A percentile compares a stretch with the other conserved stretches of the same genome.
phyloP scores from a whole-genome alignment of 164 flowering plant species.

The Echeveria elegans region DNA sequence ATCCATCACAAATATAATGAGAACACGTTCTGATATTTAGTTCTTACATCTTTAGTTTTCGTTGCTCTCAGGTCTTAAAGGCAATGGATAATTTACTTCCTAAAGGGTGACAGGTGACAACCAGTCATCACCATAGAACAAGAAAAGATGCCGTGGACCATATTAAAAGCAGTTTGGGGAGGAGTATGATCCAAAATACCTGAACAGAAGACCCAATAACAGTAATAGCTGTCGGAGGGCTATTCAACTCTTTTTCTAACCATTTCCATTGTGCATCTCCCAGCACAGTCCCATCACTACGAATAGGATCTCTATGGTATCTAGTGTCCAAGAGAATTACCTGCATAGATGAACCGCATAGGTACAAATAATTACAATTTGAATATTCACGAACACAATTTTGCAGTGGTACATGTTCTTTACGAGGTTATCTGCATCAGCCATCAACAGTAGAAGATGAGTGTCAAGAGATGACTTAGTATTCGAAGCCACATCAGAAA shows the following conservation, averaged over 20 bases:
- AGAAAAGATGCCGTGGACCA: neutral
- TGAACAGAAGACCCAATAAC: conserved; percentile 70
- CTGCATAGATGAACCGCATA: conserved; percentile 23
- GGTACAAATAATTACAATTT: neutral
- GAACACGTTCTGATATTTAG: neutral
- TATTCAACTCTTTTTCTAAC: conserved; percentile 57
- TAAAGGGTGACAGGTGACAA: no score
- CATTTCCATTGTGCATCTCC: conserved; percentile 63
- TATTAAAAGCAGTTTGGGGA: neutral
- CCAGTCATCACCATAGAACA: neutral
- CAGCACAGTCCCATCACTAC: conserved; percentile 57
- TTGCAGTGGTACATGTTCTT: neutral
- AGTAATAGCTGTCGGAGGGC: conserved; percentile 44
- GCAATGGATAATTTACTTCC: no score
- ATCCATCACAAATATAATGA: neutral
- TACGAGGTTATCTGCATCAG: neutral
- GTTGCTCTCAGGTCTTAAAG: no score
- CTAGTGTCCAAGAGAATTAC: conserved; percentile 70
- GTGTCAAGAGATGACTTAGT: neutral
- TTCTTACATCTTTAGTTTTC: neutral
- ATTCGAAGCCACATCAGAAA: neutral
- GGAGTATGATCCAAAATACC: conserved; percentile 18
- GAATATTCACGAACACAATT: neutral
- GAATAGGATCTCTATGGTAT: conserved; percentile 63
- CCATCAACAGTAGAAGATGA: neutral